A percentile compares a stretch with the other conserved stretches of the same genome.
phyloP scores from a whole-genome alignment of 1,139 yeast species.

The Magnusiomyces suaveolens region DNA sequence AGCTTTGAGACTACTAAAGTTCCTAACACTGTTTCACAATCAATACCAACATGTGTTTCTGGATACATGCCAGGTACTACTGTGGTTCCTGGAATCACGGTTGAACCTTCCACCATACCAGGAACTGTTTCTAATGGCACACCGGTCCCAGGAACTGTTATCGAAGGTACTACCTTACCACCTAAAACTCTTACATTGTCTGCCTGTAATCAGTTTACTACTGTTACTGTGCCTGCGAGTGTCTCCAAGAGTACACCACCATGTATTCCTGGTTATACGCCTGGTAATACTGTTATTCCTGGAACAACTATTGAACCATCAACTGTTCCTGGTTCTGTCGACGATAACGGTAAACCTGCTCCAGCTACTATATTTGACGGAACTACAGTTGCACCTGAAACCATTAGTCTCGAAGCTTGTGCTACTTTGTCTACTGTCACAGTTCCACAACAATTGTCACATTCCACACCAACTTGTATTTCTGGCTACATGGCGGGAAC shows the following conservation, averaged over 20 bases:
- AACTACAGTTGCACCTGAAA: conserved; percentile 3
- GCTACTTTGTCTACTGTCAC: conserved; percentile 4
- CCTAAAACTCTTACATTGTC: conserved; percentile 3
- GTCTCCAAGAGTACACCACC: conserved; percentile 6
- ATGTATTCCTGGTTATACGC: conserved; percentile 4
- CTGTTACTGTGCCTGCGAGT: conserved; percentile 9
- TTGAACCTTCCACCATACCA: not conserved
- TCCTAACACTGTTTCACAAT: conserved; percentile 1
- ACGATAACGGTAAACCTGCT: conserved; percentile 6
- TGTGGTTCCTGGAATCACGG: conserved; percentile 6
- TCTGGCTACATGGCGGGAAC: conserved; percentile 7
- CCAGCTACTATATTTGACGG: conserved; percentile 6
- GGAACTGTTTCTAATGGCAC: conserved; percentile 5
- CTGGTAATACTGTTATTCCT: conserved; percentile 8
- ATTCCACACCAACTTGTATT: conserved; percentile 1
- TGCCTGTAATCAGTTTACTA: conserved; percentile 3
- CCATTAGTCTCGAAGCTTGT: conserved; percentile 5
- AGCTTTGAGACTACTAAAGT: conserved; percentile 3
- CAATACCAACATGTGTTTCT: conserved; percentile 4
- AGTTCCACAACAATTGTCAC: conserved; percentile 4
- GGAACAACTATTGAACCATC: conserved; percentile 9
- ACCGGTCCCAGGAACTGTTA: conserved; percentile 5
- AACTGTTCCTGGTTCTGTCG: conserved; percentile 4
- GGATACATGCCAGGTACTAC: conserved; percentile 7
- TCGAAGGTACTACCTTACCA: not conserved